Evolutionary conservation across 2,329 filamentous ascomycete genomes (phyloP), one percentile per base, ranked within the genome.

Genomic region (Diaporthe sp.): DNA sequence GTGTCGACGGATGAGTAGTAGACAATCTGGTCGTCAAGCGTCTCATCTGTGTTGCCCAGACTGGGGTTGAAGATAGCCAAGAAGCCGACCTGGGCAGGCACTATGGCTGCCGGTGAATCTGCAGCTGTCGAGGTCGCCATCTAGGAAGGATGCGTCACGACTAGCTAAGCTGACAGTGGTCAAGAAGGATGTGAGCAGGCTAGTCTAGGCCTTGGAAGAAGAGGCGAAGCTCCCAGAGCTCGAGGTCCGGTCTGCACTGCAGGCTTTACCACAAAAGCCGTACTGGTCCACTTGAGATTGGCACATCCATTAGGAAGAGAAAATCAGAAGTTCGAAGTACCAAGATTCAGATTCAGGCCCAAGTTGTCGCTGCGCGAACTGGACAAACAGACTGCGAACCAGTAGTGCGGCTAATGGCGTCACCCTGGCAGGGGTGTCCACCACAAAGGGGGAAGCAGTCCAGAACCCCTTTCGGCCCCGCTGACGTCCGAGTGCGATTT

Each of bases 41-140:
- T 88, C 57, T 89, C 87, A 78, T 89, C 88, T 4, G 86, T 88
- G 57, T 80, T 81, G 79, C 94, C 93, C 58, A 97, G 89, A 8
- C 93, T 91, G 45, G 97, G 97, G 83, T 97, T 98, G 88, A 97
- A 99, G 82, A 99, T 97, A 82, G 96, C 92, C 60, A 99, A 89
- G 83, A 97, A 98, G 79, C 94, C 94, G 40, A 98, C 90, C 81
- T 94, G 94, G 47, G 96, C 96, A 57, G 97, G 96, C 45, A 92
- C 86, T 77, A 94, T 82, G 19, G 61, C 68, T 19, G 61, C 68
- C 38, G 68, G 61, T 15, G 72, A 64, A 38, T 70, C 66, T 42
- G 61, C 38, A 25, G 68, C 33, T 12, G 42, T 17, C 22, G 70
- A 64, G 47, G 61, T 38, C 55, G 74, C 64, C 64, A 74, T 66